These are phyloP conservation scores for Pyrenophora teres DNA, from an alignment of 2,329 filamentous ascomycete species.

Conservation along the genomic window DNA sequence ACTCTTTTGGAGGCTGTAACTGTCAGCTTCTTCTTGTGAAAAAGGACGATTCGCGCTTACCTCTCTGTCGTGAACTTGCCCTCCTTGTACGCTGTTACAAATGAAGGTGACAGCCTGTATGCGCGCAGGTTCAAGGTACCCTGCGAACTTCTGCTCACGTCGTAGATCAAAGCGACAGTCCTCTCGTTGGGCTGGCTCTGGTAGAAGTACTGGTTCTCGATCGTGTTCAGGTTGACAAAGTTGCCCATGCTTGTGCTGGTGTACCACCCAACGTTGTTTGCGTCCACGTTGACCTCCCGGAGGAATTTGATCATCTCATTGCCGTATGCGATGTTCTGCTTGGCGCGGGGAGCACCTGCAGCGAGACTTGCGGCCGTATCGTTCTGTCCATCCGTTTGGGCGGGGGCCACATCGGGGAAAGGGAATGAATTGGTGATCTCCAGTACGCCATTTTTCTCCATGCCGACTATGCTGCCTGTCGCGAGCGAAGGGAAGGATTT, in stretches of 20 bases:
- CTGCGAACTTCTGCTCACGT: conserved; percentile 92
- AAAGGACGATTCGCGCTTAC: conserved; percentile 61
- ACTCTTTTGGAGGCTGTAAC: conserved; percentile 82
- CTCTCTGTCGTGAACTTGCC: conserved; percentile 95
- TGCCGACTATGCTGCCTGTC: conserved; percentile 88
- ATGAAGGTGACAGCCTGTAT: conserved; percentile 83
- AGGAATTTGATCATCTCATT: conserved; percentile 96
- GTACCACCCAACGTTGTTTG: conserved; percentile 98
- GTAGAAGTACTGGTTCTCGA: conserved; percentile 98
- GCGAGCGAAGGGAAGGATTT: conserved; percentile 85
- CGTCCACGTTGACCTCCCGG: conserved; percentile 96
- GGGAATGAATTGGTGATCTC: conserved; percentile 95
- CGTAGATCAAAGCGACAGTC: conserved; percentile 88
- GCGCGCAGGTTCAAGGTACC: conserved; percentile 87
- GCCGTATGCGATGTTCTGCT: conserved; percentile 87
- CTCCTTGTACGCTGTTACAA: conserved; percentile 94
- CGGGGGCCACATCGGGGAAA: conserved; percentile 81
- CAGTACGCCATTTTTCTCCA: conserved; percentile 81
- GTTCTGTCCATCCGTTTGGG: conserved; percentile 55
- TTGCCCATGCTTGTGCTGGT: conserved; percentile 98
- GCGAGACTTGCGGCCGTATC: conserved; percentile 62
- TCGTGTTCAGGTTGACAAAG: conserved; percentile 91
- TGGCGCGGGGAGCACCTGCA: conserved; percentile 86
- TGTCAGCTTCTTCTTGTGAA: conserved; percentile 14
- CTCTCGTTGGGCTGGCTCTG: conserved; percentile 88